phyloP scores from a whole-genome alignment of 768 basidiomycete genomes.

The Tulasnella sp. region DNA sequence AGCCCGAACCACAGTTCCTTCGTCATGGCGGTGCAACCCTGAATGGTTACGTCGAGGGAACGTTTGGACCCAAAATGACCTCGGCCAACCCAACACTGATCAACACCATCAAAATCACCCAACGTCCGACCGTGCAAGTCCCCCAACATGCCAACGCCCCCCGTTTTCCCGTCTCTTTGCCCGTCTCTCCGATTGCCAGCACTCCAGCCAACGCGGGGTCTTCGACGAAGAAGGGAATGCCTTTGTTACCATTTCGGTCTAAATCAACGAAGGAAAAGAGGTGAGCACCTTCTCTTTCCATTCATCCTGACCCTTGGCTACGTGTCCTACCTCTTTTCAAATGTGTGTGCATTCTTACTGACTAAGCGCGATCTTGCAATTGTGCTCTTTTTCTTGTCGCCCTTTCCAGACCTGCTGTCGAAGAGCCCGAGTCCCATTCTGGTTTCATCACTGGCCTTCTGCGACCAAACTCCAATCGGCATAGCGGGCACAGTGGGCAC shows the following conservation, averaged over 20 bases:
- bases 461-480: constrained; percentile 4
- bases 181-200: not conserved
- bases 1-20: not conserved
- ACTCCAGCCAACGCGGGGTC: constrained; percentile 13
- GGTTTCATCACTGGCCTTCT: constrained; percentile 4
- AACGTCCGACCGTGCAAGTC: constrained; percentile 14
- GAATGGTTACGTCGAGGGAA: constrained; percentile 13
- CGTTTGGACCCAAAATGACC: not conserved
- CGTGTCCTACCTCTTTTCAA: not conserved
- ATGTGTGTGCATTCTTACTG: not conserved
- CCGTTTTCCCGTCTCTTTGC: not conserved
- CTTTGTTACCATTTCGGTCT: constrained; percentile 24
- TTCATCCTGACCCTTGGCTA: not conserved
- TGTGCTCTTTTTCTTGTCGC: not conserved
- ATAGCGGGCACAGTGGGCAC: not conserved
- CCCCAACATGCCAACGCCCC: not conserved
- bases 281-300: not conserved
- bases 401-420: not conserved
- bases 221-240: constrained; percentile 14
- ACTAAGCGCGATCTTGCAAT: not conserved
- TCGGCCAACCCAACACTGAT: not conserved
- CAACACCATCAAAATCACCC: constrained; percentile 1
- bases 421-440: constrained; percentile 15
- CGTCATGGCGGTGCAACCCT: not conserved
- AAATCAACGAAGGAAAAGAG: constrained; percentile 12